A percentile compares a stretch with the other conserved stretches of the same genome.
These are phyloP conservation scores for Lactarius indigo DNA, from an alignment of 768 basidiomycete genomes.

Conservation along the genomic window DNA sequence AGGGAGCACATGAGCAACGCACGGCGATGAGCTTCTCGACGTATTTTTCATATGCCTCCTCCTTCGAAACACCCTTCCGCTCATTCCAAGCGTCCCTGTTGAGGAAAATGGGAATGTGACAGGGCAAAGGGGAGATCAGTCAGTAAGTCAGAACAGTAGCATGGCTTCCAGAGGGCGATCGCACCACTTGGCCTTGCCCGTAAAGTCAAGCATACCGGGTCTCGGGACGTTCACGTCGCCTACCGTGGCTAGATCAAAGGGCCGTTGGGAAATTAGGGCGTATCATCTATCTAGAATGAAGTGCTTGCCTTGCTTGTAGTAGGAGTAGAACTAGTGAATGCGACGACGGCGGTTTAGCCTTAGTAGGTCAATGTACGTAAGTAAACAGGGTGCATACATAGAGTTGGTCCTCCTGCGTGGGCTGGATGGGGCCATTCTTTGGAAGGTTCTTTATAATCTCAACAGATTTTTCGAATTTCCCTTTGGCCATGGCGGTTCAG, in stretches of 20 bases:
- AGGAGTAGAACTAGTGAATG: conserved; percentile 75
- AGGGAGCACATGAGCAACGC: conserved; percentile 26
- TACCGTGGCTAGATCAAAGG: conserved; percentile 49
- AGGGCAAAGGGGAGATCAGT: neutral
- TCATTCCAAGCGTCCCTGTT: conserved; percentile 82
- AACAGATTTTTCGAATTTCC: conserved; percentile 75
- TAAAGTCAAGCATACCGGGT: conserved; percentile 81
- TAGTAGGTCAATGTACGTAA: conserved; percentile 8
- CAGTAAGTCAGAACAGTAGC: conserved; percentile 8
- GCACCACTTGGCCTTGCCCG: conserved; percentile 89
- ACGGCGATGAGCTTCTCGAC: conserved; percentile 73
- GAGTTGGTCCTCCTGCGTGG: conserved; percentile 70
- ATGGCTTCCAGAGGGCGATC: conserved; percentile 17
- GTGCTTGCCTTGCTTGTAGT: conserved; percentile 84
- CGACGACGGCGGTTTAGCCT: neutral
- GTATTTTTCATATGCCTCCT: conserved; percentile 70
- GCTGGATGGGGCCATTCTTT: conserved; percentile 77
- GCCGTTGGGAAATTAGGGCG: conserved; percentile 11
- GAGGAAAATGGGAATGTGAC: neutral
- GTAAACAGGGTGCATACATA: conserved; percentile 47
- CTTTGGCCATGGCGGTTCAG: conserved; percentile 52
- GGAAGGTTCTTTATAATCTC: conserved; percentile 64
- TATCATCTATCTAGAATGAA: conserved; percentile 16
- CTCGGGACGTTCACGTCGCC: conserved; percentile 65
- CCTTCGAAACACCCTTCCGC: conserved; percentile 67